Percentiles rank a stretch among this genome's conserved stretches.
These are phyloP conservation scores for Nepenthes gracilis DNA, from an alignment of 148 eudicot genomes.

Conservation along the genomic window DNA sequence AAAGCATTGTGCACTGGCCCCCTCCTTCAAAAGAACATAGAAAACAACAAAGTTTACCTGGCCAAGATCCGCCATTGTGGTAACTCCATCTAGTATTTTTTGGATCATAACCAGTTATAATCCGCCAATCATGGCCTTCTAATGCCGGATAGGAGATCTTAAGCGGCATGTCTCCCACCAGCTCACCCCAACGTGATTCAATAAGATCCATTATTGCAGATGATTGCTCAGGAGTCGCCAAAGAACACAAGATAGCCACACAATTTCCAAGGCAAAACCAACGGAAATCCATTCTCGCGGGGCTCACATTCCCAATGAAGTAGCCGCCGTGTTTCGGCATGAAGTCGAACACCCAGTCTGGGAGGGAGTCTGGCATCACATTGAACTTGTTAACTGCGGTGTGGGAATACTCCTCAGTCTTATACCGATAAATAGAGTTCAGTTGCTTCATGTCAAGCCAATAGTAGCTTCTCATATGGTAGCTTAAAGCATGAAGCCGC, in stretches of 20 bases:
- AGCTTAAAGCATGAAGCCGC: constrained; percentile 66
- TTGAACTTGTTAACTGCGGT: constrained; percentile 51
- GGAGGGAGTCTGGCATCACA: constrained; percentile 31
- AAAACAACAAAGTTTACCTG: constrained; percentile 5
- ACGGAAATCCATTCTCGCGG: constrained; percentile 26
- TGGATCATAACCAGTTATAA: constrained; percentile 14
- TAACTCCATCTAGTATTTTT: constrained; percentile 15
- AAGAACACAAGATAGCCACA: constrained; percentile 17
- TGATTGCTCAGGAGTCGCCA: constrained; percentile 23
- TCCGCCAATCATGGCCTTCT: constrained; percentile 15
- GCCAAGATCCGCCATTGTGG: constrained; percentile 17
- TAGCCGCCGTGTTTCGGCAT: constrained; percentile 19
- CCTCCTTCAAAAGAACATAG: neutral
- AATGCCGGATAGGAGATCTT: constrained; percentile 15
- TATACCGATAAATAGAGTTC: constrained; percentile 60
- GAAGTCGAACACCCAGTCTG: constrained; percentile 23
- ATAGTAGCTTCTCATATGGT: constrained; percentile 64
- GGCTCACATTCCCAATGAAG: constrained; percentile 22
- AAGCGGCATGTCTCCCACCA: constrained; percentile 23
- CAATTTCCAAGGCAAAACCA: constrained; percentile 24
- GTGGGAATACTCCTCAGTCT: constrained; percentile 70
- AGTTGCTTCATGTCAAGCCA: constrained; percentile 67
- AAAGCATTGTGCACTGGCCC: no score
- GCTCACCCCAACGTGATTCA: constrained; percentile 22
- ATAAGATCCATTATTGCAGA: constrained; percentile 23